Conservation (phyloP, 352 stramenopile genomes). For the Phytophthora idaei region DNA sequence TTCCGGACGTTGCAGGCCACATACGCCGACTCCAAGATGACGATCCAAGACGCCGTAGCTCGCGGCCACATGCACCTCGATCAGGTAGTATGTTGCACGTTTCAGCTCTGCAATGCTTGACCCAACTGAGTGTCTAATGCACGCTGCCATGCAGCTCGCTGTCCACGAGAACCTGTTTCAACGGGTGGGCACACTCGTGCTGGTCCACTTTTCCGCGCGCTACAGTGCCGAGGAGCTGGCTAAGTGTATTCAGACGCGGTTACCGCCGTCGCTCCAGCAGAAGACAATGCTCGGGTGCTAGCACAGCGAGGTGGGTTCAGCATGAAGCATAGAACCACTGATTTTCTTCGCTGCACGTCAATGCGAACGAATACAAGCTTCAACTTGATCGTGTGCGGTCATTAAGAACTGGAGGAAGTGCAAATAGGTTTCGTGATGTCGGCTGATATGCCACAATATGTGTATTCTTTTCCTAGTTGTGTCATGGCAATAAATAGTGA, state of each 20-base stretch:
- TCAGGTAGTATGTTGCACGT: constrained; percentile 45
- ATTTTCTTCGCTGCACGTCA: constrained; percentile 5
- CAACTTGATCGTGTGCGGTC: too few relatives aligned
- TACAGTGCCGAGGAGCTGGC: constrained; percentile 49
- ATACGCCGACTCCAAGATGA: constrained; percentile 62
- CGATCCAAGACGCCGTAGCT: constrained; percentile 41
- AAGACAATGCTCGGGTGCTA: constrained; percentile 54
- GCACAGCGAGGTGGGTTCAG: constrained; percentile 1
- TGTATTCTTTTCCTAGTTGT: constrained; percentile 39
- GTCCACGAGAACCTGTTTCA: constrained; percentile 48
- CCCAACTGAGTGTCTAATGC: neutral
- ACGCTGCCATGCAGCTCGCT: constrained; percentile 44
- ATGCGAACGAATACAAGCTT: neutral
- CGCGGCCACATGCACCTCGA: constrained; percentile 80
- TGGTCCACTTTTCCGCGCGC: constrained; percentile 80
- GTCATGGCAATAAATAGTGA: constrained; percentile 47
- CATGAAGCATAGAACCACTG: neutral
- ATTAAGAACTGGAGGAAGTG: neutral
- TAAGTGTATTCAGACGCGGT: constrained; percentile 35
- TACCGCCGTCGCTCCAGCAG: constrained; percentile 42
- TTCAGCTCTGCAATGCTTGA: neutral
- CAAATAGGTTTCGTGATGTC: constrained; percentile 16
- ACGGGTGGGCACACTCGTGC: constrained; percentile 58
- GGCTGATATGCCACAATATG: constrained; percentile 21
- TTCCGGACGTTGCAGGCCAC: constrained; percentile 51